These are phyloP conservation scores for Megacollybia marginata DNA, from an alignment of 768 basidiomycete species.

Conservation along the genomic window DNA sequence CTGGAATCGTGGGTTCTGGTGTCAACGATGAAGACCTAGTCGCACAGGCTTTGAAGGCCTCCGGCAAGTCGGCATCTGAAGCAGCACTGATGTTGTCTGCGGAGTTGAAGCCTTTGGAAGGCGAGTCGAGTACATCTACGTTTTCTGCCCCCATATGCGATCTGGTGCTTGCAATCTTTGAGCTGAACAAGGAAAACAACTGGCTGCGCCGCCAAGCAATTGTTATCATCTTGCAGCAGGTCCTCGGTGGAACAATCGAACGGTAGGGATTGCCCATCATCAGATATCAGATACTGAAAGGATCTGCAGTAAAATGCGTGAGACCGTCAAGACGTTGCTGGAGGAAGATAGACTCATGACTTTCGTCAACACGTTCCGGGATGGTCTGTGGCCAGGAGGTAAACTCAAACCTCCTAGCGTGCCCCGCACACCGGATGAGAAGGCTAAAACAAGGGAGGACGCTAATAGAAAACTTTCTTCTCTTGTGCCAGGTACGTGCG, in stretches of 20 bases:
- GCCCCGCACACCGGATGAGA: conserved; percentile 78
- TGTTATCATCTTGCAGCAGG: conserved; percentile 92
- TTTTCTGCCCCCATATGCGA: conserved; percentile 96
- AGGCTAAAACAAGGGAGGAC: conserved; percentile 70
- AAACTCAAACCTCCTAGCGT: conserved; percentile 49
- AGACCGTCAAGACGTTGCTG: conserved; percentile 56
- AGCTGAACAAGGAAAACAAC: conserved; percentile 92
- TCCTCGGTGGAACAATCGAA: conserved; percentile 93
- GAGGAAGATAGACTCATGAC: conserved; percentile 67
- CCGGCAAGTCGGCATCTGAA: conserved; percentile 58
- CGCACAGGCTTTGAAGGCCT: conserved; percentile 66
- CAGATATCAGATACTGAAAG: conserved; percentile 3
- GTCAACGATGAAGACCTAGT: conserved; percentile 82
- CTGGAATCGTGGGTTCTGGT: conserved; percentile 72
- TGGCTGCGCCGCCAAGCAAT: conserved; percentile 95
- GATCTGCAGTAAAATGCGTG: conserved; percentile 77
- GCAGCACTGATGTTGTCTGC: conserved; percentile 68
- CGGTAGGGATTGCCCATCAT: conserved; percentile 41
- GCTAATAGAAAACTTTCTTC: conserved; percentile 88
- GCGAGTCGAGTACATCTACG: conserved; percentile 81
- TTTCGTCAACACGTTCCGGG: conserved; percentile 59
- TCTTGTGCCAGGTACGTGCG: conserved; percentile 73
- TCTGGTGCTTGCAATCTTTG: conserved; percentile 86
- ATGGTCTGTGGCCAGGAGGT: conserved; percentile 84
- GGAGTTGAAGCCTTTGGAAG: conserved; percentile 74